These are phyloP conservation scores for Torrubiellomyces zombiae DNA, from an alignment of 2,329 filamentous ascomycete genomes.

Conservation along the genomic window DNA sequence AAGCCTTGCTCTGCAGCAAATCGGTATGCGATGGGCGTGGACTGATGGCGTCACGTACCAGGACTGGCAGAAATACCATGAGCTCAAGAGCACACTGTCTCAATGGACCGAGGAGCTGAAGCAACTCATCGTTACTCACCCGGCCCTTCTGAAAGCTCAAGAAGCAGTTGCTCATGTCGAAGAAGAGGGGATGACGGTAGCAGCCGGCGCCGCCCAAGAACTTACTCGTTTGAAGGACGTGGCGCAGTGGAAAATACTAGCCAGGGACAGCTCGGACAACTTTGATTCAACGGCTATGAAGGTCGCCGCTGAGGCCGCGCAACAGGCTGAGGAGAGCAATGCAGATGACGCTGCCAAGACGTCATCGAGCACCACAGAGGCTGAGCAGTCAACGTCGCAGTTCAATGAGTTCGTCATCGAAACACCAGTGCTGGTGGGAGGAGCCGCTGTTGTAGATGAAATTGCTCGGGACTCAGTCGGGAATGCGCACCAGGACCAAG, in stretches of 20 bases:
- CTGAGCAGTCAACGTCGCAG: constrained; percentile 3
- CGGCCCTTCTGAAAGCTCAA: constrained; percentile 51
- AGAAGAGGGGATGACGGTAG: constrained; percentile 62
- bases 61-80: constrained; percentile 91
- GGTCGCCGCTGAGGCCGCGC: constrained; percentile 31
- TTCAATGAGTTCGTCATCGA: no score
- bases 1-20: constrained; percentile 73
- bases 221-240: constrained; percentile 68
- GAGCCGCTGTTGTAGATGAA: not conserved
- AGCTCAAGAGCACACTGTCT: constrained; percentile 65
- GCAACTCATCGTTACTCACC: constrained; percentile 56
- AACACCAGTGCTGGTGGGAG: no score
- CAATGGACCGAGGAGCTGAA: constrained; percentile 76
- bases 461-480: not conserved
- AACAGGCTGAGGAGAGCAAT: constrained; percentile 11
- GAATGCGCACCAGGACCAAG: constrained; percentile 2
- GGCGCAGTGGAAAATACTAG: constrained; percentile 65
- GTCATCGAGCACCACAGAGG: constrained; percentile 7
- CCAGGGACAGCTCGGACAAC: constrained; percentile 58
- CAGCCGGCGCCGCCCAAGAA: constrained; percentile 64
- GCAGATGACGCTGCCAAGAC: constrained; percentile 7
- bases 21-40: constrained; percentile 91
- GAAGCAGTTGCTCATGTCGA: constrained; percentile 53
- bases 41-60: constrained; percentile 92
- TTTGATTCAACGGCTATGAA: constrained; percentile 56